Conservation (phyloP, 768 basidiomycete species). For the Lactifluus volemus region DNA sequence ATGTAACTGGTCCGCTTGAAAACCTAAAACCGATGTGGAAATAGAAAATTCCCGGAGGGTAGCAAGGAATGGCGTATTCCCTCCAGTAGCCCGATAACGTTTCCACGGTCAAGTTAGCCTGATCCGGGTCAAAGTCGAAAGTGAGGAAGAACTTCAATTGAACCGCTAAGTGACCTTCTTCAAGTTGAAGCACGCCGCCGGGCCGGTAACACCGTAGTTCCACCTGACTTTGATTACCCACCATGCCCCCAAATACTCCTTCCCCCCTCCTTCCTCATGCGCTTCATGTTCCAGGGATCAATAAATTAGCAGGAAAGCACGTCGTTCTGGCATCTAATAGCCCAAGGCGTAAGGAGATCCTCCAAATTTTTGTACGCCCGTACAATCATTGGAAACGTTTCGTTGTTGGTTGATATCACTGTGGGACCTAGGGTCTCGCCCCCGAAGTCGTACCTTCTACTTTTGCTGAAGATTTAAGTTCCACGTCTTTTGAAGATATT, state of each 20-base stretch:
- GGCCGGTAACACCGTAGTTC: background rate
- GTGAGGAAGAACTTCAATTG: too few species aligned
- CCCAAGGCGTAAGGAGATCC: conserved; percentile 76
- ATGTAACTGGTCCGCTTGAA: background rate
- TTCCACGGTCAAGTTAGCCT: too few species aligned
- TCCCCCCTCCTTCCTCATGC: conserved; percentile 55
- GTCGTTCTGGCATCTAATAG: conserved; percentile 83
- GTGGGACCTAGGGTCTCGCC: conserved; percentile 40
- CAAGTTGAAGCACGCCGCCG: background rate
- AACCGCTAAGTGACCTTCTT: too few species aligned
- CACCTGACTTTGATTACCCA: too few species aligned
- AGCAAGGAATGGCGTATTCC: too few species aligned
- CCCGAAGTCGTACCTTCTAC: conserved; percentile 68
- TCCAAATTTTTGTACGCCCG: conserved; percentile 60
- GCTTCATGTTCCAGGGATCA: conserved; percentile 47
- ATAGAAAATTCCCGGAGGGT: too few species aligned
- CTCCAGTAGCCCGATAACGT: too few species aligned
- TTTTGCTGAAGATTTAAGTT: conserved; percentile 71
- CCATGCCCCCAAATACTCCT: conserved; percentile 9
- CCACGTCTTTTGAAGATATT: conserved; percentile 57
- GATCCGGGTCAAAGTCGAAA: too few species aligned
- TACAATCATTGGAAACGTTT: background rate
- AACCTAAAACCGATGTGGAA: too few species aligned
- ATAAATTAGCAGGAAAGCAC: conserved; percentile 66
- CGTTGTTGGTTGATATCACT: background rate